Evolutionary conservation across 1,284 basidiomycete genomes (phyloP).

Genomic region (Polyporus tsugae): DNA sequence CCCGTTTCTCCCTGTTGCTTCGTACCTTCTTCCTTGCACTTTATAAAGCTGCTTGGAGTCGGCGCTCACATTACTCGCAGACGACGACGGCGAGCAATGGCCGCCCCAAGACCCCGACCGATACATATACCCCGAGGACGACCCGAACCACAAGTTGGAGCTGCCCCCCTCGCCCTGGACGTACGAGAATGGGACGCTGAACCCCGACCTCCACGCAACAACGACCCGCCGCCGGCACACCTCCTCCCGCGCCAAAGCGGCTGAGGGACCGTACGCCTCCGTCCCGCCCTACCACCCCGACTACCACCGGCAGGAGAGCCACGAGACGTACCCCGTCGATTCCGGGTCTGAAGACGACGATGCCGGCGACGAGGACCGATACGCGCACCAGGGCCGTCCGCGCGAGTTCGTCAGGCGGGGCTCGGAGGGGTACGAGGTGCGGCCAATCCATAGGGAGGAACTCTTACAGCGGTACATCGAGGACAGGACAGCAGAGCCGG

Average conservation of each 20-base stretch:
- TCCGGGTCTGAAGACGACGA: constrained; percentile 51
- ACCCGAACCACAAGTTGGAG: constrained; percentile 50
- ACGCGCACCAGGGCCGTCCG: constrained; percentile 29
- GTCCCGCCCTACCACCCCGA: constrained; percentile 81
- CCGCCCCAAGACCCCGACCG: constrained; percentile 64
- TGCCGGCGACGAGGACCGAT: constrained; percentile 44
- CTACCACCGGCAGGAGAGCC: constrained; percentile 51
- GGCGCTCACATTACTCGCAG: constrained; percentile 30
- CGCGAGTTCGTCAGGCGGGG: constrained; percentile 61
- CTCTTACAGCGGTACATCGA: constrained; percentile 66
- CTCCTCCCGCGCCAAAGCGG: constrained; percentile 23
- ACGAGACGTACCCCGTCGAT: constrained; percentile 39
- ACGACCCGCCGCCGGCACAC: constrained; percentile 33
- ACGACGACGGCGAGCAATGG: constrained; percentile 49
- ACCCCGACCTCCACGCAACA: constrained; percentile 75
- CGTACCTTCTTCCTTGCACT: background rate
- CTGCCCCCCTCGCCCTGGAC: constrained; percentile 82
- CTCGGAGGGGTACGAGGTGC: constrained; percentile 83
- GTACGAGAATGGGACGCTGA: constrained; percentile 78
- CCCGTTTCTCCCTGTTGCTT: constrained; percentile 1
- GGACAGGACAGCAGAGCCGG: constrained; percentile 58
- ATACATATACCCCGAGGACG: constrained; percentile 39
- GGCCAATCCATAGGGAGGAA: constrained; percentile 63
- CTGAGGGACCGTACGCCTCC: constrained; percentile 50
- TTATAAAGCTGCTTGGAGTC: background rate